Evolutionary conservation across 2,329 filamentous ascomycete species (phyloP).

Genomic region (Paraphoma chrysanthemicola): DNA sequence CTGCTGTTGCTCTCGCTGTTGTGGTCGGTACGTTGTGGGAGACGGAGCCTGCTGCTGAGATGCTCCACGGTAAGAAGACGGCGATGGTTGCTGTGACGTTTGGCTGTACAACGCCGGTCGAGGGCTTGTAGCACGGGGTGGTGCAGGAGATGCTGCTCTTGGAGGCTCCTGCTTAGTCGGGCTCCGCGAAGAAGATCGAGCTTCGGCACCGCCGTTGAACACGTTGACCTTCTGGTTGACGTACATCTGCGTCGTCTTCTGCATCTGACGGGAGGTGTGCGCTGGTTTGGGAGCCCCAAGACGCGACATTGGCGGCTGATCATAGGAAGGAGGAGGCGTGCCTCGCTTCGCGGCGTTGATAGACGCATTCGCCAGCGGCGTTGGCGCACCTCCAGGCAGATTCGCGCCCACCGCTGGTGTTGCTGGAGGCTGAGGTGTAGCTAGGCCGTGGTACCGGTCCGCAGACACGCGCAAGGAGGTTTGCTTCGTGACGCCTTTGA

Average conservation of each 20-base stretch:
- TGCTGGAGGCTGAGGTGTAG: conserved; percentile 72
- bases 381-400: conserved; percentile 51
- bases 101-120: conserved; percentile 60
- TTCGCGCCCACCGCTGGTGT: conserved; percentile 48
- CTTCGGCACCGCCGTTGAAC: conserved; percentile 61
- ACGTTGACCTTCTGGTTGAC: conserved; percentile 82
- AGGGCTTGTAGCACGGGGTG: conserved; percentile 65
- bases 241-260: conserved; percentile 90
- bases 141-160: conserved; percentile 69
- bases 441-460: conserved; percentile 91
- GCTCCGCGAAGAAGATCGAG: conserved; percentile 66
- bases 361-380: conserved; percentile 53
- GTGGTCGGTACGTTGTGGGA: conserved; percentile 11
- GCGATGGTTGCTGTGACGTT: conserved; percentile 14
- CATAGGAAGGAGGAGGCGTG: conserved; percentile 88
- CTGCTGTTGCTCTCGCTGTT: conserved; percentile 13
- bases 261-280: conserved; percentile 93
- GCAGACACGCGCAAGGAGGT: conserved; percentile 86
- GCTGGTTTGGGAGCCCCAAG: conserved; percentile 90
- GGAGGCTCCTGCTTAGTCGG: conserved; percentile 52
- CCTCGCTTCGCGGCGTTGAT: conserved; percentile 68
- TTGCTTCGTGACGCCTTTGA: conserved; percentile 87
- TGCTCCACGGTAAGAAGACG: conserved; percentile 17
- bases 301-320: conserved; percentile 72
- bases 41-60: conserved; percentile 11